Evolutionary conservation across 768 basidiomycete species (phyloP).

Genomic region (Collybia sp.): DNA sequence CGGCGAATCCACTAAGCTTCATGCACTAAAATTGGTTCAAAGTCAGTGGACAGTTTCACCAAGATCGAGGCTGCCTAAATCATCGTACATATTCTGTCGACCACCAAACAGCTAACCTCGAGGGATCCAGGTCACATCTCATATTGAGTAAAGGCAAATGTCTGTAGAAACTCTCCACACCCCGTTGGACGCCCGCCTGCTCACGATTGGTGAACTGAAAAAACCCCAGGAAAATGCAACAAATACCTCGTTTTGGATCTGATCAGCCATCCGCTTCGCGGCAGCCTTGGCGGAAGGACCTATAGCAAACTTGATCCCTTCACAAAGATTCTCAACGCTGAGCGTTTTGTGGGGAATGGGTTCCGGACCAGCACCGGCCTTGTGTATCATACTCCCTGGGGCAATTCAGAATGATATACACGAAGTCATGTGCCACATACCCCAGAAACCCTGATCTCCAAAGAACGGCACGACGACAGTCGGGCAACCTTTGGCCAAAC

Average conservation of each 20-base stretch:
- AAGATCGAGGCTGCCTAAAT: no score
- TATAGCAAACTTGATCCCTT: slow-evolving; percentile 47
- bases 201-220: not conserved
- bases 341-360: slow-evolving; percentile 54
- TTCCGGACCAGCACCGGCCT: slow-evolving; percentile 56
- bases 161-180: slow-evolving; percentile 52
- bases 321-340: slow-evolving; percentile 39
- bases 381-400: slow-evolving; percentile 55
- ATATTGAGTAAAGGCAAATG: slow-evolving; percentile 60
- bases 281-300: slow-evolving; percentile 43
- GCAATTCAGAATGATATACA: slow-evolving; percentile 12
- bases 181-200: slow-evolving; percentile 42
- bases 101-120: slow-evolving; percentile 55
- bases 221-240: not conserved
- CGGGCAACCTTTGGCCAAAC: slow-evolving; percentile 52
- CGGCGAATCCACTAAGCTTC: slow-evolving; percentile 49
- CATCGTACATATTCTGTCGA: slow-evolving; percentile 39
- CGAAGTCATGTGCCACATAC: slow-evolving; percentile 21
- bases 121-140: slow-evolving; percentile 56
- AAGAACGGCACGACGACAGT: slow-evolving; percentile 65
- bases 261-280: slow-evolving; percentile 42
- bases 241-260: slow-evolving; percentile 44
- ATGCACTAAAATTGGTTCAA: slow-evolving; percentile 28
- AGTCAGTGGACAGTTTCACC: not conserved
- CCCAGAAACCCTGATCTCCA: slow-evolving; percentile 60